Evolutionary conservation across 108 stramenopile genomes (phyloP).

Genomic region (Pelagomonas calceolata): DNA sequence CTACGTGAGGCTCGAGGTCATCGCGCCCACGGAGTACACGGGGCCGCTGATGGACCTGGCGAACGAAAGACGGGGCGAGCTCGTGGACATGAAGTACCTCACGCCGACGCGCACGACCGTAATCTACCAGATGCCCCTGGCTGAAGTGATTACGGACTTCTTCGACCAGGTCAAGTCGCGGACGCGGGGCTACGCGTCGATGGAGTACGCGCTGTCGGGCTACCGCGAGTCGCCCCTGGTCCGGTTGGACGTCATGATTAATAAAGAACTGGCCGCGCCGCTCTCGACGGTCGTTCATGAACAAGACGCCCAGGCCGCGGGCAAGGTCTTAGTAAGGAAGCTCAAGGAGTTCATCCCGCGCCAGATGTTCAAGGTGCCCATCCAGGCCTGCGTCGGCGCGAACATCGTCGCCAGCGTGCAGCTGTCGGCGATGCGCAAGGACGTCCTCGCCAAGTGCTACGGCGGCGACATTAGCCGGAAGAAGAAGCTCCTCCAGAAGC

Average conservation of each 20-base stretch:
- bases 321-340: conserved; percentile 60
- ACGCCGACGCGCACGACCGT: conserved; percentile 86
- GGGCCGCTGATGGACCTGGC: conserved; percentile 72
- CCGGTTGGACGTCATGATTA: conserved; percentile 90
- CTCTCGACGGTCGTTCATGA: conserved; percentile 84
- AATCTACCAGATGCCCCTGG: conserved; percentile 70
- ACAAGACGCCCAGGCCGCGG: conserved; percentile 68
- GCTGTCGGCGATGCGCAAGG: conserved; percentile 94
- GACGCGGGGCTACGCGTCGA: conserved; percentile 92
- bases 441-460: conserved; percentile 94
- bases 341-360: conserved; percentile 89
- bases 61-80: conserved; percentile 67
- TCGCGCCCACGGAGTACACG: conserved; percentile 71
- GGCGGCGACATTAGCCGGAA: conserved; percentile 97
- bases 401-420: conserved; percentile 73
- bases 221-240: conserved; percentile 78
- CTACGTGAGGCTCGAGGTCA: conserved; percentile 71
- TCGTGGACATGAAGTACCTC: conserved; percentile 81
- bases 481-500: conserved; percentile 96
- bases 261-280: conserved; percentile 81
- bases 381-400: conserved; percentile 81
- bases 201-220: conserved; percentile 86
- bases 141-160: conserved; percentile 93
- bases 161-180: conserved; percentile 92
- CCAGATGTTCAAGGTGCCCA: conserved; percentile 98